phyloP scores from a whole-genome alignment of 371 early-diverging fungal species.

The Mortierella sp. region DNA sequence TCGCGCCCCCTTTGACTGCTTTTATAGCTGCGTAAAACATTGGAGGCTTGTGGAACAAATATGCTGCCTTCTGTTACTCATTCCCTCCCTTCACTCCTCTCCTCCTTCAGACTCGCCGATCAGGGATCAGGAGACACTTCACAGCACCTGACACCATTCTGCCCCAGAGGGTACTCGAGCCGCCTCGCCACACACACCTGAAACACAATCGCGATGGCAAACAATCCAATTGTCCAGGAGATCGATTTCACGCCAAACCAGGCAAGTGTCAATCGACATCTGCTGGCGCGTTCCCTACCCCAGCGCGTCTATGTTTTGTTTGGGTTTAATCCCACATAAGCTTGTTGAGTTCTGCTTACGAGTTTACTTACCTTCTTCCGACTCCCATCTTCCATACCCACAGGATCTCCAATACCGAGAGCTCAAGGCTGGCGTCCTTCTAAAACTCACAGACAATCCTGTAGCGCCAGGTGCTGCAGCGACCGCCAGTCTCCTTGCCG shows the following conservation, averaged over 20 bases:
- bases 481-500: slow-evolving; percentile 30
- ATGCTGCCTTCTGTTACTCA: not conserved
- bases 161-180: not conserved
- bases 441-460: slow-evolving; percentile 26
- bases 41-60: not conserved
- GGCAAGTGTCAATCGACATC: not conserved
- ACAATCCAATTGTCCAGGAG: slow-evolving; percentile 14
- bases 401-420: slow-evolving; percentile 43
- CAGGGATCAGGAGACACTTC: not conserved
- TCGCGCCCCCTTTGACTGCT: not conserved
- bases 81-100: not conserved
- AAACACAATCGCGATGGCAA: slow-evolving; percentile 13
- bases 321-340: not conserved
- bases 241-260: slow-evolving; percentile 19
- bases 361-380: not conserved
- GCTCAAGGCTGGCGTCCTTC: slow-evolving; percentile 21
- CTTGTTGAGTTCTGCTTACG: not conserved
- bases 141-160: not conserved
- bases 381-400: not conserved
- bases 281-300: not conserved
- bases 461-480: slow-evolving; percentile 17
- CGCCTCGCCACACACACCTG: not conserved
- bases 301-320: not conserved
- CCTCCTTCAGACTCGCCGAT: not conserved
- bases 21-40: not conserved